phyloP scores from a whole-genome alignment of 108 stramenopile genomes.

The Poteriospumella lacustris region DNA sequence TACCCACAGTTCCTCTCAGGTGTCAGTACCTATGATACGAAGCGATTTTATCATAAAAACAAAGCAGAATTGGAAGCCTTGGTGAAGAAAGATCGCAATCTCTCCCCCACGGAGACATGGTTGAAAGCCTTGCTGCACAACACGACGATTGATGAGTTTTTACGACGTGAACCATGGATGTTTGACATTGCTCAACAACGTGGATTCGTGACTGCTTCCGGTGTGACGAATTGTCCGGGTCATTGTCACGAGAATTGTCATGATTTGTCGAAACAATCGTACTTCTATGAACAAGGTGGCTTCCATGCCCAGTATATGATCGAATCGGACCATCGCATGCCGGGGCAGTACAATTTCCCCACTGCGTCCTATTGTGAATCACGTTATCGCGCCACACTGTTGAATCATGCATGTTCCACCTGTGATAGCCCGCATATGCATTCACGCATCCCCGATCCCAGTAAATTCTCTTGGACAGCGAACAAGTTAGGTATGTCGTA shows the following conservation, averaged over 20 bases:
- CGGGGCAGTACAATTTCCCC: not conserved
- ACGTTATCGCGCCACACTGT: not conserved
- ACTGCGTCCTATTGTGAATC: not conserved
- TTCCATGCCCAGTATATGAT: not conserved
- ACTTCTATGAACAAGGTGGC: not conserved
- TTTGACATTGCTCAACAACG: not conserved
- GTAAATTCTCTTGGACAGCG: not conserved
- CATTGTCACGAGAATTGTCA: not conserved
- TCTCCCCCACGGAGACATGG: not conserved
- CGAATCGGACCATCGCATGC: not conserved
- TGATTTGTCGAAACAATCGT: not conserved
- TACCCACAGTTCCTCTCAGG: not conserved
- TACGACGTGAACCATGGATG: not conserved
- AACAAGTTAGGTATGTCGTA: not conserved
- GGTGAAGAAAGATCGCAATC: too few species aligned
- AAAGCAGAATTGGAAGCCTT: too few species aligned
- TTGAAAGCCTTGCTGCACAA: too few species aligned
- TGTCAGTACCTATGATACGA: not conserved
- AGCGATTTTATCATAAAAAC: not conserved
- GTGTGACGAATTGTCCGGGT: not conserved
- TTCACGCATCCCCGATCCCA: not conserved
- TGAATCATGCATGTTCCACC: not conserved
- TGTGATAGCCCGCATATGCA: too few species aligned
- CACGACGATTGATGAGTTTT: too few species aligned
- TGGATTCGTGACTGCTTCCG: not conserved